Percentiles rank a stretch among this genome's conserved stretches.
Evolutionary conservation across 495 filamentous ascomycete species (phyloP).

Genomic region (Aspergillus biplanus): DNA sequence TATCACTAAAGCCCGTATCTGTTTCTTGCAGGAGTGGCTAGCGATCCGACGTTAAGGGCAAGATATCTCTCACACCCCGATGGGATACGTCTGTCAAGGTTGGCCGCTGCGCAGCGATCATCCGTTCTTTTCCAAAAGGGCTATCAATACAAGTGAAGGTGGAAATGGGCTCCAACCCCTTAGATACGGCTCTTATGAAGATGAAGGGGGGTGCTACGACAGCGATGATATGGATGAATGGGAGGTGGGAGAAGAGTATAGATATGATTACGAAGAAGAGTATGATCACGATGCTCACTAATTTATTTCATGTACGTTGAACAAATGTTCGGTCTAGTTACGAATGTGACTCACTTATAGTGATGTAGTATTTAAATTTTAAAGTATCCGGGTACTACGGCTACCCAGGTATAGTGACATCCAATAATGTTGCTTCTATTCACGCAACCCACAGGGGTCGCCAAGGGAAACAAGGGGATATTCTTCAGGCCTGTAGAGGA

Average conservation of each 20-base stretch:
- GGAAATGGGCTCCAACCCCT: constrained; percentile 13
- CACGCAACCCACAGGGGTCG: no score
- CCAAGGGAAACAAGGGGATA: no score
- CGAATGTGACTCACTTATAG: neutral
- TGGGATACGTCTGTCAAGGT: constrained; percentile 57
- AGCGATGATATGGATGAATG: constrained; percentile 15
- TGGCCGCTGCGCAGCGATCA: constrained; percentile 42
- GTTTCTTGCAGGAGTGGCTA: constrained; percentile 57
- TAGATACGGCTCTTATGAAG: neutral
- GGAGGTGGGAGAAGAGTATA: neutral
- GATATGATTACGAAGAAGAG: neutral
- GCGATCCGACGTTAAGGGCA: constrained; percentile 53
- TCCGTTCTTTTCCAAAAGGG: constrained; percentile 44
- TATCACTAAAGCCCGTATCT: constrained; percentile 8
- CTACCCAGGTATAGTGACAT: no score
- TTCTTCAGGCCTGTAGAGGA: no score
- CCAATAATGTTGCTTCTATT: no score
- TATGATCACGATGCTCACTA: neutral
- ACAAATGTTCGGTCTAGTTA: neutral
- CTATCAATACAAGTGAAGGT: neutral
- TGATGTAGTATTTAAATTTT: no score
- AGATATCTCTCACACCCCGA: constrained; percentile 56
- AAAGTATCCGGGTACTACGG: no score
- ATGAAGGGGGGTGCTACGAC: constrained; percentile 13
- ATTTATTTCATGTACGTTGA: neutral